A percentile compares a stretch with the other conserved stretches of the same genome.
Evolutionary conservation across 2,329 filamentous ascomycete species (phyloP).

Genomic region (Neofusicoccum sp.): DNA sequence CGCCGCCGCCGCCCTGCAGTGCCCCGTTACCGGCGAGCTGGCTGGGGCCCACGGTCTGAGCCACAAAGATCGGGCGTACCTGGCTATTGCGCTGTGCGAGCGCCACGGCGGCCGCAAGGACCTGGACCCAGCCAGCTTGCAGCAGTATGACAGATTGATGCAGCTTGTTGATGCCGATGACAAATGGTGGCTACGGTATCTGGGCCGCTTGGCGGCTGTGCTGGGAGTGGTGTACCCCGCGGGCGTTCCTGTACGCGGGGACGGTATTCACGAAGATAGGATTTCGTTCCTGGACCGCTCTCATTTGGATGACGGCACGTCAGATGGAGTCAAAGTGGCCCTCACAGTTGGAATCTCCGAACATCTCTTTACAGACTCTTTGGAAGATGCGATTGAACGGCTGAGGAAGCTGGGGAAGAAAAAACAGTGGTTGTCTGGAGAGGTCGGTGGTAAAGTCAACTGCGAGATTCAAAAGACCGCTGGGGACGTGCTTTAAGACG

Average conservation of each 20-base stretch:
- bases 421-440: conserved; percentile 33
- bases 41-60: conserved; percentile 69
- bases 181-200: conserved; percentile 65
- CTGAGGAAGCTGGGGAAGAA: conserved; percentile 40
- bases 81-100: conserved; percentile 70
- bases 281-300: conserved; percentile 25
- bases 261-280: conserved; percentile 31
- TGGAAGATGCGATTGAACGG: conserved; percentile 30
- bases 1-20: conserved; percentile 69
- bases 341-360: conserved; percentile 32
- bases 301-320: too few species aligned
- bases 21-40: conserved; percentile 68
- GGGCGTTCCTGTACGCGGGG: conserved; percentile 36
- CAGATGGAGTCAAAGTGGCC: conserved; percentile 9
- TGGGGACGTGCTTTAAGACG: background rate
- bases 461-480: background rate
- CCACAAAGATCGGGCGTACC: conserved; percentile 67
- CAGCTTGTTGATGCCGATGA: conserved; percentile 52
- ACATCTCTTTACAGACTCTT: conserved; percentile 29
- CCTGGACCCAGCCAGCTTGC: conserved; percentile 57
- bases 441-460: background rate
- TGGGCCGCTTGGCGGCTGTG: conserved; percentile 60
- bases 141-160: conserved; percentile 55
- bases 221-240: conserved; percentile 62
- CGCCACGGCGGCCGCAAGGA: conserved; percentile 64